Base-by-base conservation (phyloP, 1,284 basidiomycete species). In the Tremellales sp. region DNA sequence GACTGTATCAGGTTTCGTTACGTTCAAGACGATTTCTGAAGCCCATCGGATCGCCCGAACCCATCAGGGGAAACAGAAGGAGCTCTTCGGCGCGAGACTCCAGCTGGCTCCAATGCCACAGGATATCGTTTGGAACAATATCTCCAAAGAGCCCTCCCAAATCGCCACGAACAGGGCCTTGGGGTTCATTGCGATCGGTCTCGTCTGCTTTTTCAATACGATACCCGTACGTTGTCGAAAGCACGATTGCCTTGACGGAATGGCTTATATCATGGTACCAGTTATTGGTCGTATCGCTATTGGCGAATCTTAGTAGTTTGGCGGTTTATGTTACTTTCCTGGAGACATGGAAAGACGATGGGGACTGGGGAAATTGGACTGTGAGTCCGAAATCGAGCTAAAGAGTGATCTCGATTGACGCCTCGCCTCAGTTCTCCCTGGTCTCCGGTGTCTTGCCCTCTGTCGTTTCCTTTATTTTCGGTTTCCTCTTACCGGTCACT, bases 201-300 rank as follows among this genome's bases (percentile, higher is more conserved):
- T 83, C 35, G 81, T 92, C 41, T 91, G 87, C 68, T 88, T 88
- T 74, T 81, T 94, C 76, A 92, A 97, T 75, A 93, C 88, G n/a
- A 76, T 93, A 5, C 92, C 92, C 10, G 58, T 68, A 18, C 47
- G 59, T 47, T 0, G 71, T 89, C 22, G 79, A 87, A n/a, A n/a
- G n/a, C n/a, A n/a, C n/a, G 61, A 74, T 86, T 56, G 84, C 92
- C 52, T 87, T 29, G 19, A 29, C 36, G n/a, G 13, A 10, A 8
- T 24, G 33, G 4, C 43, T 40, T 9, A 26, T 35, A 24, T 3
- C 12, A 2, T 22, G 19, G 2, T 19, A 21, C 13, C 39, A 65
- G 60, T 51, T 67, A 9, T 45, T 67, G 22, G 48, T 65, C n/a
- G 61, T 67, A 13, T 70, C 70, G 4, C 42, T 70, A 14, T 50